Percentiles rank a stretch among this genome's conserved stretches.
Conservation (phyloP, 169 alveolate species). For the Hepatocystis sp. region DNA sequence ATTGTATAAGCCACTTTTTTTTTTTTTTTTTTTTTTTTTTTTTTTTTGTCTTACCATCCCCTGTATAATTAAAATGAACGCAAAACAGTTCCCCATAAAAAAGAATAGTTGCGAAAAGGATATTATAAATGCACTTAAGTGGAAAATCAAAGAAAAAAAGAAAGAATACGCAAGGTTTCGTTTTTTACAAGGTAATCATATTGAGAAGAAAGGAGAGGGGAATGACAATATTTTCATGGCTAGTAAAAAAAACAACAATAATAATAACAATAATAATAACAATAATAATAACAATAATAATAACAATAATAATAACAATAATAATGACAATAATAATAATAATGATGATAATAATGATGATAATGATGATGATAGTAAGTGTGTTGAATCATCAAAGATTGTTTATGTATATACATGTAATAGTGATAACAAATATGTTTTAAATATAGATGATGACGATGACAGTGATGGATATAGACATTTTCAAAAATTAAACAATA, state of each 20-base stretch:
- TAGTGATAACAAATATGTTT: constrained; percentile 42
- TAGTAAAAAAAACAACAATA: neutral
- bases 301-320: neutral
- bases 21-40: neutral
- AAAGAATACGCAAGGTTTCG: constrained; percentile 37
- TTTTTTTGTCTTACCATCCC: neutral
- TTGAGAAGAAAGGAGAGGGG: constrained; percentile 13
- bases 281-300: neutral
- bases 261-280: neutral
- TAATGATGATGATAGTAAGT: neutral
- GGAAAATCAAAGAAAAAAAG: constrained; percentile 47
- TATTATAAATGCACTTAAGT: constrained; percentile 39
- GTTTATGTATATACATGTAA: constrained; percentile 46
- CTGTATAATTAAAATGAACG: constrained; percentile 23
- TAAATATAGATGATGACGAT: constrained; percentile 61
- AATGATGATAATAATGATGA: neutral
- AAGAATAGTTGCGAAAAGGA: constrained; percentile 34
- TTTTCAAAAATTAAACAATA: constrained; percentile 1
- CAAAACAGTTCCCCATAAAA: constrained; percentile 18
- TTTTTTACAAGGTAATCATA: constrained; percentile 22
- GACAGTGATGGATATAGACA: constrained; percentile 8
- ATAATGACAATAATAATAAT: neutral
- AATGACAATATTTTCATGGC: too few relatives aligned
- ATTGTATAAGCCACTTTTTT: neutral
- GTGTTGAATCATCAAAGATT: constrained; percentile 6